Conservation (phyloP, 1,139 yeast genomes). For the Protomyces arabidopsidicola region DNA sequence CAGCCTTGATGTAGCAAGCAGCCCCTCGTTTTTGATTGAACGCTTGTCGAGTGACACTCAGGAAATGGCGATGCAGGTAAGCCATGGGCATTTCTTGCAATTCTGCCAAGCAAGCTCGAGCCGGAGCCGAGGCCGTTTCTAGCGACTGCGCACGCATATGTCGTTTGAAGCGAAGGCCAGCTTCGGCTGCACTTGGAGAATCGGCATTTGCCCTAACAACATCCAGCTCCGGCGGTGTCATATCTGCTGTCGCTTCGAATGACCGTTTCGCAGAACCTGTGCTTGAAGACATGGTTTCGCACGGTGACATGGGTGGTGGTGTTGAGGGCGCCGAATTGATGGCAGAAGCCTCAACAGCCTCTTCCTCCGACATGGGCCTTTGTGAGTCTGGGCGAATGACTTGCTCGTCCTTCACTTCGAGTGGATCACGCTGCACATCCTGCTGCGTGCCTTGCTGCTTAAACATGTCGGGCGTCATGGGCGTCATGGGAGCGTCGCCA, state of each 20-base stretch:
- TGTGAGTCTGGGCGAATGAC: neutral
- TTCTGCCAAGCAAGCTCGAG: neutral
- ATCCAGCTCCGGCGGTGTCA: neutral
- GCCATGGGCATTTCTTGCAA: neutral
- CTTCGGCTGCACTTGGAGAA: neutral
- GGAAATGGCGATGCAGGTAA: neutral
- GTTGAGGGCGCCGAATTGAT: neutral
- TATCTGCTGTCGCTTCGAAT: neutral
- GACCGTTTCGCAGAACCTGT: neutral
- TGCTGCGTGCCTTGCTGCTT: neutral
- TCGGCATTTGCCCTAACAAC: neutral
- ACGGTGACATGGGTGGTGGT: neutral
- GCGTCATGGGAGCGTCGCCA: neutral
- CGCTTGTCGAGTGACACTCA: neutral
- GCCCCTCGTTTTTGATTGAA: conserved; percentile 4
- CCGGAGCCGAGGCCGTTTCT: neutral
- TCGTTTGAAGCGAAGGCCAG: neutral
- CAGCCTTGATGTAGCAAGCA: conserved; percentile 1
- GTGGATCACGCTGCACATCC: neutral
- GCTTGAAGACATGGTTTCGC: neutral
- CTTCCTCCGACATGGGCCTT: neutral
- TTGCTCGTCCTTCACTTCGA: neutral
- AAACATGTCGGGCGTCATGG: neutral
- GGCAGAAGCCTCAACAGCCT: neutral
- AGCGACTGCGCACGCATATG: neutral